Percentiles rank a stretch among this genome's conserved stretches.
phyloP scores from a whole-genome alignment of 257 asterid genomes.

The Cinchona pubescens region DNA sequence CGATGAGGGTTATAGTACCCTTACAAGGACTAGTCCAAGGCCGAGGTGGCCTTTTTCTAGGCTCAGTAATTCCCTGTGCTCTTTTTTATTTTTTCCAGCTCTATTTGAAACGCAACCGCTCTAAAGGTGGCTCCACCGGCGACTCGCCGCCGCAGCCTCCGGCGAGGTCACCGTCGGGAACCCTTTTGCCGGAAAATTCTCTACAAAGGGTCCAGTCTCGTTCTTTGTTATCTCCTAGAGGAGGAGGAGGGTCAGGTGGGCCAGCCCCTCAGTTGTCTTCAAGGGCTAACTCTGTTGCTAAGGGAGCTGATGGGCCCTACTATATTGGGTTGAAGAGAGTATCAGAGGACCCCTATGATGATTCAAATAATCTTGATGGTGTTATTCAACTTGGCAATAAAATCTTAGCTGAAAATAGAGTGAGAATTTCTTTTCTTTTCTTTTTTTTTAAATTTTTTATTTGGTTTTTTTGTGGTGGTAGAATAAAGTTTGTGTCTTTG shows the following conservation, averaged over 20 bases:
- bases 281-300: conserved; percentile 41
- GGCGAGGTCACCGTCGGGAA: conserved; percentile 25
- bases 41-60: conserved; percentile 61
- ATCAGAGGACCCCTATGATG: conserved; percentile 49
- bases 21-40: conserved; percentile 68
- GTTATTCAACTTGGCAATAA: conserved; percentile 61
- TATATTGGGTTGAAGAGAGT: conserved; percentile 41
- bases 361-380: conserved; percentile 48
- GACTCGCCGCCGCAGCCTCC: conserved; percentile 23
- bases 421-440: conserved; percentile 25
- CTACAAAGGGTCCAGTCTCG: conserved; percentile 59
- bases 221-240: conserved; percentile 39
- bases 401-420: conserved; percentile 53
- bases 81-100: conserved; percentile 67
- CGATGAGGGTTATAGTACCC: conserved; percentile 80
- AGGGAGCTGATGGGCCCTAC: conserved; percentile 40
- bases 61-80: conserved; percentile 65
- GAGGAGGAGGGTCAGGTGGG: conserved; percentile 35
- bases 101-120: conserved; percentile 44
- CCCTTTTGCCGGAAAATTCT: conserved; percentile 31
- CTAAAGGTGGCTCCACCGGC: conserved; percentile 19
- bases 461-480: too few species aligned
- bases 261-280: conserved; percentile 40
- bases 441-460: background rate
- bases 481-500: background rate